Conservation (phyloP, 345 rosid species). For the Odontarrhena argentea region DNA sequence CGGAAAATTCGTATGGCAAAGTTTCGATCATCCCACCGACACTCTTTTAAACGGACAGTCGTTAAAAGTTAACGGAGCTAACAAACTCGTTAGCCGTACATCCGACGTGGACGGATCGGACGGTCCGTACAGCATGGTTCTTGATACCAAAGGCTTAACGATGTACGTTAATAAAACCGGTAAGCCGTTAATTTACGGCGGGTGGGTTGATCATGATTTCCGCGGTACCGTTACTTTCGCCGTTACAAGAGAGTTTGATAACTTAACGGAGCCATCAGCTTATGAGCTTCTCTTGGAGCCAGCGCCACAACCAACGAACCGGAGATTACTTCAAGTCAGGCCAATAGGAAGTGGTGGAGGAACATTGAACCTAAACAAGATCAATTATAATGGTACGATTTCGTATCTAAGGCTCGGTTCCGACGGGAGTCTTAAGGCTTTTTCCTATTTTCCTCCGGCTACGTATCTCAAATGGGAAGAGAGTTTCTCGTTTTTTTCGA, state of each 20-base stretch:
- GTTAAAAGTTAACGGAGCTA: slow-evolving; percentile 36
- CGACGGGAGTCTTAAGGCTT: slow-evolving; percentile 60
- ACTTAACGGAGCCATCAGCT: slow-evolving; percentile 36
- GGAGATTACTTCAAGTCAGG: slow-evolving; percentile 33
- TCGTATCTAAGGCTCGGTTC: slow-evolving; percentile 50
- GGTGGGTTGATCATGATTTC: slow-evolving; percentile 29
- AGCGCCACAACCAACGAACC: slow-evolving; percentile 33
- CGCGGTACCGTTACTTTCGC: slow-evolving; percentile 38
- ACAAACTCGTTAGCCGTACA: slow-evolving; percentile 61
- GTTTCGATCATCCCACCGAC: slow-evolving; percentile 63
- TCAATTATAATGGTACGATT: slow-evolving; percentile 53
- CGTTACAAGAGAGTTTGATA: slow-evolving; percentile 7
- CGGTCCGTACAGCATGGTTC: slow-evolving; percentile 61
- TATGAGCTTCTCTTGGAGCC: slow-evolving; percentile 38
- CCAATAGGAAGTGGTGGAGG: slow-evolving; percentile 29
- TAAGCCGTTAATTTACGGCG: slow-evolving; percentile 40
- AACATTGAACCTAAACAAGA: slow-evolving; percentile 35
- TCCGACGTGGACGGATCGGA: slow-evolving; percentile 44
- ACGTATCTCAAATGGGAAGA: slow-evolving; percentile 45
- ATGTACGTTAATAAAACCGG: slow-evolving; percentile 49
- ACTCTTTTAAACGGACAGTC: slow-evolving; percentile 63
- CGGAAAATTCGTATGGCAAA: slow-evolving; percentile 58
- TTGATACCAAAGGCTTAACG: slow-evolving; percentile 44
- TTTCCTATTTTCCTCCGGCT: slow-evolving; percentile 45
- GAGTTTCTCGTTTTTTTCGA: slow-evolving; percentile 50